Base-by-base conservation (phyloP, 2,329 filamentous ascomycete genomes). In the Neurospora sp. region DNA sequence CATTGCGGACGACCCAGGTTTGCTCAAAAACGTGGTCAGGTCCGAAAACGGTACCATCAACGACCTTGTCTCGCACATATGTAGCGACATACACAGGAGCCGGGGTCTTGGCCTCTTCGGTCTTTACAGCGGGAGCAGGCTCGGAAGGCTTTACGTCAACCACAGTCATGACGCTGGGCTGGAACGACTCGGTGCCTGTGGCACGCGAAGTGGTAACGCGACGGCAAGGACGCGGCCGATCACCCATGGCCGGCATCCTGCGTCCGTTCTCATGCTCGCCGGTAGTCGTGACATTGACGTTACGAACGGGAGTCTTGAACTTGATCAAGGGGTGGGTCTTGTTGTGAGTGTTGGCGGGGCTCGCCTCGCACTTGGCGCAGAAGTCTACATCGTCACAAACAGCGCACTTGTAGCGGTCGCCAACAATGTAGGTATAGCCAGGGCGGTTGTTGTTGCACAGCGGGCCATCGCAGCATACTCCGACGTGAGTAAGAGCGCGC, bases 271-370 rank as follows among this genome's bases (percentile, higher is more conserved):
- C 86, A 75, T 93, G 89, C 80, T 97, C 92, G 68, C 91, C 91
- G 73, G 91, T 85, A 8, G 95, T 98, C 67, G 89, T 94, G 68
- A 99, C 92, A 72, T 88, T 94, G 41, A 97, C 92, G 74, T 92
- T 91, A 74, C 92, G 91, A 67, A 99, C 91, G 10, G 95, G 92
- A 2, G 92, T 96, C 86, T 93, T 97, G 84, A 99, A 93, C 83
- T 97, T 97, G 84, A 99, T 93, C 75, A 99, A 84, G 37, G 96
- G 96, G 77, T 99, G 96, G n/a, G 94, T 97, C 80, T 89, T 90
- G 84, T 98, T 97, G 84, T 99, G 96, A 28, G 83, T 84, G 80
- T 96, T 95, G 73, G 85, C 84, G 8, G 96, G 96, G 76, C 89
- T 89, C 67, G 95, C 93, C 82, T 99, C 96, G 82, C 96, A 99